Base-by-base conservation (phyloP, 2,329 filamentous ascomycete species). In the Sclerotinia spermophila region DNA sequence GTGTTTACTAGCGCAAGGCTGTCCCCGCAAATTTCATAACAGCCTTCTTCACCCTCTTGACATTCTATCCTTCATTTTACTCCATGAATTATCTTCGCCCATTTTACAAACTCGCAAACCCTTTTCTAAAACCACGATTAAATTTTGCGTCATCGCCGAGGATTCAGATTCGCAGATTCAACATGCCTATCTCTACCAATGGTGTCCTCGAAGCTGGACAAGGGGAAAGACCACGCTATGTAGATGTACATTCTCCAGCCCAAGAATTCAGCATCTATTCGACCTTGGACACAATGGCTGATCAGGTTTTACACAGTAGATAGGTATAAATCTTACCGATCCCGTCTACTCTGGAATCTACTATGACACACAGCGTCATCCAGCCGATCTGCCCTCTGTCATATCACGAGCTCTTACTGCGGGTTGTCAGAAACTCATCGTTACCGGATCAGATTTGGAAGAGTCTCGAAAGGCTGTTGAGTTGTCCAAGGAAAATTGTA, bases 271-370 rank as follows among this genome's bases (percentile, higher is more conserved):
- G 38, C 35, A 69, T 30, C 27, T 33, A 24, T 44, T n/a, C 69
- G 19, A 42, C n/a, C 7, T 24, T 21, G 17, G 51, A 45, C 27
- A 35, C 35, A 33, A 51, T 13, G 44, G 58, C 69, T 70, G 55
- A 70, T 59, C 55, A 66, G 35, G 42, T 44, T 53, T 38, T 60
- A 33, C 69, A 71, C 71, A 77, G 73, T 79, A 90, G 88, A 90
- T 99, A 78, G 96, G 95, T 71, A 97, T 99, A 84, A 99, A 99
- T 81, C 87, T 99, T 69, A 92, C 94, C 68, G 96, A 99, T 78
- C 92, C 92, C 67, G 93, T 97, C 72, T 99, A 95, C 81, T 87
- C 88, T 61, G 96, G 96, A 66, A 82, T 87, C 56, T 96, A 98
- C 79, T 90, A 96, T 78, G 93, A 92, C 77, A 94, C 90, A 73